phyloP scores from a whole-genome alignment of 495 filamentous ascomycete genomes.

The Lasiosphaeria ovina region DNA sequence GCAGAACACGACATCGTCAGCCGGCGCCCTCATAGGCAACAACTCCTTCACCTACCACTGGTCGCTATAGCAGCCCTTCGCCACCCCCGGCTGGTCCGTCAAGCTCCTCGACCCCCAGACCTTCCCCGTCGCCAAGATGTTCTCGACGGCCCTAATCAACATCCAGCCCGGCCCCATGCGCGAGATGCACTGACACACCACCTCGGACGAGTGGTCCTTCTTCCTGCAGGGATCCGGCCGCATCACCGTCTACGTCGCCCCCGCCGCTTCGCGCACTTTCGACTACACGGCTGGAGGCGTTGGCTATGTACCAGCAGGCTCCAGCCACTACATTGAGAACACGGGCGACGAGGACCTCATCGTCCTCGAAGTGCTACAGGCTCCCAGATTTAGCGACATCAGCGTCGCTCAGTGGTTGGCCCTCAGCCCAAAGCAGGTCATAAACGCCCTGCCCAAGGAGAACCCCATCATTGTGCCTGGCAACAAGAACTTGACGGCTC shows the following conservation, averaged over 20 bases:
- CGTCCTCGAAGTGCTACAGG: slow-evolving; percentile 69
- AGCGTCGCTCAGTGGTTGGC: slow-evolving; percentile 65
- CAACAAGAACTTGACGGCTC: slow-evolving; percentile 36
- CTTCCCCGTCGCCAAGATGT: slow-evolving; percentile 59
- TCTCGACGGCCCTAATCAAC: slow-evolving; percentile 62
- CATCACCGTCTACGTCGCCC: slow-evolving; percentile 63
- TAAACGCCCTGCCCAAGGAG: slow-evolving; percentile 56
- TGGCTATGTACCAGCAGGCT: slow-evolving; percentile 63
- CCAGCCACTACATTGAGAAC: slow-evolving; percentile 74
- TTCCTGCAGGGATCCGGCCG: slow-evolving; percentile 67
- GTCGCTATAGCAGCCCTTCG: slow-evolving; percentile 58
- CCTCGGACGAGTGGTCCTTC: slow-evolving; percentile 74
- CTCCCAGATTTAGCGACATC: slow-evolving; percentile 61
- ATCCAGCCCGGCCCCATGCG: slow-evolving; percentile 71
- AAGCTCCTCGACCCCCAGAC: slow-evolving; percentile 64
- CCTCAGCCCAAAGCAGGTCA: slow-evolving; percentile 61
- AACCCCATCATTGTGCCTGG: slow-evolving; percentile 60
- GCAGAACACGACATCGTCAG: slow-evolving; percentile 60
- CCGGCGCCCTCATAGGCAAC: slow-evolving; percentile 52
- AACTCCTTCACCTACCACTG: slow-evolving; percentile 65
- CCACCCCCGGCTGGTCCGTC: slow-evolving; percentile 60
- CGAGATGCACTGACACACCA: slow-evolving; percentile 79
- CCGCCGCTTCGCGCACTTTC: slow-evolving; percentile 61
- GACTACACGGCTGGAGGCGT: slow-evolving; percentile 75
- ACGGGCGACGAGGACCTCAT: slow-evolving; percentile 65